A percentile compares a stretch with the other conserved stretches of the same genome.
phyloP scores from a whole-genome alignment of 805 yeast genomes.

The Metschnikowia anglica region DNA sequence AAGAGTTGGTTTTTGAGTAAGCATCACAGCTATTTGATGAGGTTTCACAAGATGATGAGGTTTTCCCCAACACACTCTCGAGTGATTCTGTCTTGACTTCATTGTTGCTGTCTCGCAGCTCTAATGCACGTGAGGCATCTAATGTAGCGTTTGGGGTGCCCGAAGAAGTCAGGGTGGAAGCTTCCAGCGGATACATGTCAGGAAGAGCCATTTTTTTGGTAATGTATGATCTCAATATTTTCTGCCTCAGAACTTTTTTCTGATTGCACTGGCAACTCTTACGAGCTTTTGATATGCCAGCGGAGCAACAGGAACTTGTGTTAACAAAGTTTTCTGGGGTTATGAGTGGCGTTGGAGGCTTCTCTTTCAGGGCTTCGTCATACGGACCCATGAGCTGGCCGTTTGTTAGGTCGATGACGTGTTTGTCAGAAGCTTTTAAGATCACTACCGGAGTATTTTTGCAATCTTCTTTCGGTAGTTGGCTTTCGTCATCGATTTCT shows the following conservation, averaged over 20 bases:
- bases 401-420: slow-evolving; percentile 37
- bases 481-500: slow-evolving; percentile 23
- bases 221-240: slow-evolving; percentile 35
- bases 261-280: slow-evolving; percentile 34
- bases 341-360: slow-evolving; percentile 6
- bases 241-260: slow-evolving; percentile 33
- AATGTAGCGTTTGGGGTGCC: neutral
- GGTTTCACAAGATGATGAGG: neutral
- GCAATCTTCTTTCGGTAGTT: slow-evolving; percentile 9
- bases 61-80: neutral
- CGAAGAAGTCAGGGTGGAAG: neutral
- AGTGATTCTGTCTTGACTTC: neutral
- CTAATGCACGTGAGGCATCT: neutral
- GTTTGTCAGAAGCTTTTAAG: slow-evolving; percentile 39
- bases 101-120: no score
- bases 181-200: neutral
- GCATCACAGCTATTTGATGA: neutral
- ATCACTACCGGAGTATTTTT: slow-evolving; percentile 30
- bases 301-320: slow-evolving; percentile 34
- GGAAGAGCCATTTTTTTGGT: slow-evolving; percentile 23
- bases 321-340: slow-evolving; percentile 34
- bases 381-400: slow-evolving; percentile 43
- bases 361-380: slow-evolving; percentile 16
- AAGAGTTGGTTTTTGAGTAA: neutral
- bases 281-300: slow-evolving; percentile 19